Percentiles rank a stretch among this genome's conserved stretches.
phyloP scores from a whole-genome alignment of 1,284 basidiomycete species.

The Ustilago xerochloae region DNA sequence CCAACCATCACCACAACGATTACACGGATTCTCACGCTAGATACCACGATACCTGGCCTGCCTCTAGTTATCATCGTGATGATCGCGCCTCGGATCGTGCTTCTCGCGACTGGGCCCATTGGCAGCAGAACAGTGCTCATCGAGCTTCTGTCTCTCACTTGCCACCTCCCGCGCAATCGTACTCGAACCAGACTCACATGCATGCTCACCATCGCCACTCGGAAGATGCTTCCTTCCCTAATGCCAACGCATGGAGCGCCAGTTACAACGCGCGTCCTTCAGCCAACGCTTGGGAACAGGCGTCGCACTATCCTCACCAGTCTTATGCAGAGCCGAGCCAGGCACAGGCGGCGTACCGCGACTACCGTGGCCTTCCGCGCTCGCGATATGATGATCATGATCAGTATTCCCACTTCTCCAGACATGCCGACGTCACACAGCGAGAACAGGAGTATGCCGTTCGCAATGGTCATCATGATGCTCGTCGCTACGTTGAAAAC shows the following conservation, averaged over 20 bases:
- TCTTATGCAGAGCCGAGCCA: constrained; percentile 5
- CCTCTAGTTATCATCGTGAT: constrained; percentile 13
- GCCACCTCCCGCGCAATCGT: constrained; percentile 16
- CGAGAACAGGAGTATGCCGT: constrained; percentile 5
- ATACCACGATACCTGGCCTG: constrained; percentile 25
- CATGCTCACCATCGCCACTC: constrained; percentile 20
- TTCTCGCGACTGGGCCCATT: constrained; percentile 18
- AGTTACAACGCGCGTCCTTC: constrained; percentile 5
- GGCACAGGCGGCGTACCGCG: constrained; percentile 10
- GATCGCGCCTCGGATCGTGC: constrained; percentile 10
- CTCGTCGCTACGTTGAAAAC: constrained; percentile 9
- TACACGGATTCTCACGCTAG: constrained; percentile 12
- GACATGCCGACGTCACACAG: constrained; percentile 8
- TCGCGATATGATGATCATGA: constrained; percentile 4
- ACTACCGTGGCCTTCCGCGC: too few relatives aligned
- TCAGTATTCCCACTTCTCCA: constrained; percentile 6
- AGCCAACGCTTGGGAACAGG: constrained; percentile 12
- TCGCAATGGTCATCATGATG: constrained; percentile 7
- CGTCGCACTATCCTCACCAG: constrained; percentile 16
- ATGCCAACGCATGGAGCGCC: constrained; percentile 14
- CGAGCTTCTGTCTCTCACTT: constrained; percentile 19
- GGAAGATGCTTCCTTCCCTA: constrained; percentile 12
- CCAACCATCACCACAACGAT: neutral
- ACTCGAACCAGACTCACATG: constrained; percentile 5
- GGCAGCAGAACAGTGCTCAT: constrained; percentile 22